phyloP scores from a whole-genome alignment of 2,329 filamentous ascomycete species.

The Aquanectria penicillioides region DNA sequence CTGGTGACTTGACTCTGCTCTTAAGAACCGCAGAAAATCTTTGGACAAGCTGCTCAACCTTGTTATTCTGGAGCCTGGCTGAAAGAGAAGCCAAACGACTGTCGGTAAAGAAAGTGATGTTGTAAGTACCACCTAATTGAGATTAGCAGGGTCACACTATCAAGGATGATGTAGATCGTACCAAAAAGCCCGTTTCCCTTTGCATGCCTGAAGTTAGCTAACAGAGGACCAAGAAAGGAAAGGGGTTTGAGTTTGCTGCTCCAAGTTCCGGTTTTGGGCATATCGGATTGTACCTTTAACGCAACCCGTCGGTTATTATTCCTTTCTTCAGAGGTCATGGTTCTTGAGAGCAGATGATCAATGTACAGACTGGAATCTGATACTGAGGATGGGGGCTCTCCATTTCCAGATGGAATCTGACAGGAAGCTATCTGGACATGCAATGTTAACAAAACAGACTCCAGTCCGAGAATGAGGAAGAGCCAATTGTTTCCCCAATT shows the following conservation, averaged over 20 bases:
- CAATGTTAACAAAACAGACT: too few relatives aligned
- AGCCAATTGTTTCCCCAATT: too few relatives aligned
- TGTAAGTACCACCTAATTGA: slow-evolving; percentile 29
- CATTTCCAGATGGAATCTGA: neutral
- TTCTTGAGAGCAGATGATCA: slow-evolving; percentile 25
- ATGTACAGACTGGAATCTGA: slow-evolving; percentile 21
- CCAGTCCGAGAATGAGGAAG: too few relatives aligned
- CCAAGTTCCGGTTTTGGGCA: neutral
- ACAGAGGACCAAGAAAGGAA: neutral
- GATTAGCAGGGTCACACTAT: neutral
- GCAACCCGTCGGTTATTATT: slow-evolving; percentile 21
- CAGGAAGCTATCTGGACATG: neutral
- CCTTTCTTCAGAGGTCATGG: neutral
- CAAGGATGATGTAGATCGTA: neutral
- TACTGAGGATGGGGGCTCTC: neutral
- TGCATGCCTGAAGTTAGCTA: neutral
- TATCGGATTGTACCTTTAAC: slow-evolving; percentile 33
- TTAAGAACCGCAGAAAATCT: slow-evolving; percentile 32
- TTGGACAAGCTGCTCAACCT: slow-evolving; percentile 32
- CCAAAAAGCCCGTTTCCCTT: slow-evolving; percentile 36
- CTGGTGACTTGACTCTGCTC: slow-evolving; percentile 24
- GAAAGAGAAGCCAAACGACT: slow-evolving; percentile 31
- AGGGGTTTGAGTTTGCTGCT: neutral
- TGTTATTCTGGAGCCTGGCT: slow-evolving; percentile 32
- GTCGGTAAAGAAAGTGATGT: slow-evolving; percentile 36